Evolutionary conservation across 2,329 filamentous ascomycete genomes (phyloP), one percentile per base, ranked within the genome.

Genomic region (Fusarium coicis): DNA sequence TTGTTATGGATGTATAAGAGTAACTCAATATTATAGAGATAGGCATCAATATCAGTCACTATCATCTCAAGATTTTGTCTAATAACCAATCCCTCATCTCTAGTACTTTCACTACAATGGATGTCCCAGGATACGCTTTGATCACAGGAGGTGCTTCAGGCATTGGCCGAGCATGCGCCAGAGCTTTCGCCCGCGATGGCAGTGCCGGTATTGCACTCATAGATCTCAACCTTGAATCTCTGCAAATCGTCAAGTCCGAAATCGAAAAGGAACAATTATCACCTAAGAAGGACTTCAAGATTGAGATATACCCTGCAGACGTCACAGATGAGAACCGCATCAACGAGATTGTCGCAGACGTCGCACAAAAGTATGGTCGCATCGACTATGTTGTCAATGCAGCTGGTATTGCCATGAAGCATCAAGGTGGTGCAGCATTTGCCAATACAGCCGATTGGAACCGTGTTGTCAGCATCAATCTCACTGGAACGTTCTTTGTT

Each of bases 401-500:
- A 1, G 84, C 84, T 2, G 83, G 83, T 15, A 79, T 84, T 11
- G 79, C 80, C 0, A 77, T 82, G 58, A 83, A 82, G 60, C 81
- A 83, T 44, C 70, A 78, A 32, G 81, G 81, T 5, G 83, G 82
- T 11, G 80, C 79, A 3, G 80, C 82, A 0, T 81, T 80, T 53
- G 79, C 79, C 1, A 73, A 79, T 21, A 82, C 80, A 0, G 65
- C 73, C 1, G 83, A 85, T 53, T 86, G 82, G 82, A 76, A 83
- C 5, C 78, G 80, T 0, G 79, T 85, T 4, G 55, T 86, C 10
- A 81, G 83, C 54, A 77, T 85, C 58, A 86, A 86, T 52, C 68
- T 86, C 2, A 83, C 79, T 7, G 84, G 84, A 0, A 82, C 81
- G 5, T 85, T 86, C 65, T 83, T 81, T 63, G 78, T 85, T 5